These are phyloP conservation scores for Trametes hirsuta DNA, from an alignment of 1,284 basidiomycete species.

Conservation along the genomic window DNA sequence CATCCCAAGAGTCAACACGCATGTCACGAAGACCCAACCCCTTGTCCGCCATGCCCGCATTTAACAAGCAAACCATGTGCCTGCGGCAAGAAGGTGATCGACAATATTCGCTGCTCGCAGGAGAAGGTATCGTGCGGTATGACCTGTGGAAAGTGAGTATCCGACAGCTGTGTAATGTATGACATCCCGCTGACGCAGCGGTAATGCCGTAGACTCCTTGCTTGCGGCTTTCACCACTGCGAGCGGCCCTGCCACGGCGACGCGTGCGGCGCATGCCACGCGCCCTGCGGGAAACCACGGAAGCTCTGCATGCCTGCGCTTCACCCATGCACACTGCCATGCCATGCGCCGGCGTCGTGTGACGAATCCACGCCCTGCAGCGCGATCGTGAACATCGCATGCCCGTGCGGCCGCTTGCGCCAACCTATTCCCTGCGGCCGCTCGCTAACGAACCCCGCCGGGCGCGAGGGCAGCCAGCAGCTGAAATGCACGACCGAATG, in stretches of 20 bases:
- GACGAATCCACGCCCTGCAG: slow-evolving; percentile 80
- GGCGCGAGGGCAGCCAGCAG: slow-evolving; percentile 41
- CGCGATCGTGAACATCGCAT: slow-evolving; percentile 64
- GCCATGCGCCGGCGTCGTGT: slow-evolving; percentile 87
- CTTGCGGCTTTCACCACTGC: slow-evolving; percentile 88
- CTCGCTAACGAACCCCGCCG: slow-evolving; percentile 48
- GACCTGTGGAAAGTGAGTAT: slow-evolving; percentile 70
- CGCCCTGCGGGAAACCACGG: slow-evolving; percentile 82
- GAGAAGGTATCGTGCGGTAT: slow-evolving; percentile 85
- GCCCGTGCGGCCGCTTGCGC: slow-evolving; percentile 81
- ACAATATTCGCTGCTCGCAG: slow-evolving; percentile 77
- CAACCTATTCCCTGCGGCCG: slow-evolving; percentile 74
- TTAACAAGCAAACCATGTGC: slow-evolving; percentile 81
- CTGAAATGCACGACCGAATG: slow-evolving; percentile 85
- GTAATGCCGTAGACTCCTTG: slow-evolving; percentile 50
- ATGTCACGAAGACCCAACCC: slow-evolving; percentile 70
- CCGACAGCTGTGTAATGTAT: neutral
- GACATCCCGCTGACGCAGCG: slow-evolving; percentile 2
- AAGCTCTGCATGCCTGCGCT: slow-evolving; percentile 71
- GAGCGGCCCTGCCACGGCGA: slow-evolving; percentile 79
- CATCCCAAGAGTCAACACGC: slow-evolving; percentile 77
- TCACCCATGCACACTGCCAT: slow-evolving; percentile 75
- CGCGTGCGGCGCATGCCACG: slow-evolving; percentile 75
- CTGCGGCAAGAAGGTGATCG: slow-evolving; percentile 82
- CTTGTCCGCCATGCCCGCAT: slow-evolving; percentile 86